phyloP scores from a whole-genome alignment of 2,329 filamentous ascomycete species.

The Cercospora brassicicola region DNA sequence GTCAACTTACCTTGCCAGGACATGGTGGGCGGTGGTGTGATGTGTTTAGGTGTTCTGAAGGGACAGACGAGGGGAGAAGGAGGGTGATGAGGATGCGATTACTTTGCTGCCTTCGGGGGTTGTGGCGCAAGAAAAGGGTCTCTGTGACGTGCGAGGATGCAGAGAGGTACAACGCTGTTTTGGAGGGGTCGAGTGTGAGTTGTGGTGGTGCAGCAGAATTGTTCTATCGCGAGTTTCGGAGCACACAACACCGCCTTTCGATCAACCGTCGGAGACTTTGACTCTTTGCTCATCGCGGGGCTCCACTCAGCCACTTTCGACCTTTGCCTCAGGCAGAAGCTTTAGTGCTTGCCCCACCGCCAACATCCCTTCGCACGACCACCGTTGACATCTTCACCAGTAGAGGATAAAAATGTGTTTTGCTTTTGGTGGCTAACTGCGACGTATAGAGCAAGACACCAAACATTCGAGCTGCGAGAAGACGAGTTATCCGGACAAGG shows the following conservation, averaged over 20 bases:
- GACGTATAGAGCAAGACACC: not conserved
- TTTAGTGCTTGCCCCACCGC: not conserved
- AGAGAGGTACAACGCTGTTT: not conserved
- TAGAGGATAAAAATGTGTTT: no score
- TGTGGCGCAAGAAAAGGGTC: not conserved
- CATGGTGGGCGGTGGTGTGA: conserved; percentile 31
- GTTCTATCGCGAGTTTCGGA: not conserved
- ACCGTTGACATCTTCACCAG: not conserved
- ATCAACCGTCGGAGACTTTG: not conserved
- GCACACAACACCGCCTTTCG: not conserved
- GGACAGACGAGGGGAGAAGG: conserved; percentile 1
- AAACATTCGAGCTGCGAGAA: not conserved
- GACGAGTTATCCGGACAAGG: not conserved
- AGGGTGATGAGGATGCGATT: not conserved
- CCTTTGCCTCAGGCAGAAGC: not conserved
- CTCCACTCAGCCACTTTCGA: no score
- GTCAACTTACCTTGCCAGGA: conserved; percentile 48
- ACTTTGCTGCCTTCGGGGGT: not conserved
- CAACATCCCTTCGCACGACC: not conserved
- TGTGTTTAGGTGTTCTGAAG: conserved; percentile 9
- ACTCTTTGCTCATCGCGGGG: not conserved
- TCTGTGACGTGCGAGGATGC: not conserved
- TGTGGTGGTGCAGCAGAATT: not conserved
- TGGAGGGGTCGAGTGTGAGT: not conserved
- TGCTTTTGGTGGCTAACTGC: not conserved